phyloP scores from a whole-genome alignment of 1,139 yeast species.

The Kodamaea suecica region DNA sequence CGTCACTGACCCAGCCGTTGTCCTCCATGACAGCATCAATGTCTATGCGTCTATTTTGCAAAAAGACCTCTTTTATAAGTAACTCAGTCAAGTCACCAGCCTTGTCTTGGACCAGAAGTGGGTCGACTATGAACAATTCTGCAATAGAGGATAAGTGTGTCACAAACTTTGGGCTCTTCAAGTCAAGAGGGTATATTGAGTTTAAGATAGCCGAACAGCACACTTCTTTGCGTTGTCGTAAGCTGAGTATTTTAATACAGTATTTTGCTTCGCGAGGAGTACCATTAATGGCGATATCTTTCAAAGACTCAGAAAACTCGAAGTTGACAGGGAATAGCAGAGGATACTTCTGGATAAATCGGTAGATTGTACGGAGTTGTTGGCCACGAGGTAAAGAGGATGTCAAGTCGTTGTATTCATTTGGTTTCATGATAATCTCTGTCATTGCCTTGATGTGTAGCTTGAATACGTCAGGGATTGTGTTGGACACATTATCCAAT shows the following conservation, averaged over 20 bases:
- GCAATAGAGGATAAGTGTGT: conserved; percentile 61
- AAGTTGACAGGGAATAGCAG: conserved; percentile 35
- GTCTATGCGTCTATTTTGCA: conserved; percentile 39
- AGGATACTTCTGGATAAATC: conserved; percentile 51
- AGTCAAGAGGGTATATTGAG: conserved; percentile 51
- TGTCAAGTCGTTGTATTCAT: conserved; percentile 2
- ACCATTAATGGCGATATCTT: conserved; percentile 49
- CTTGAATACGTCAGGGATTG: conserved; percentile 64
- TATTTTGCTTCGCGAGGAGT: conserved; percentile 63
- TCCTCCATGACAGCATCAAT: conserved; percentile 22
- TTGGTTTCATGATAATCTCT: conserved; percentile 30
- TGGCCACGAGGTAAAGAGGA: conserved; percentile 3
- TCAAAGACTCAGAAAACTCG: conserved; percentile 39
- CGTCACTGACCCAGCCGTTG: conserved; percentile 50
- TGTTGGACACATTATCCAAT: conserved; percentile 57
- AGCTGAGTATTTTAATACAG: conserved; percentile 57
- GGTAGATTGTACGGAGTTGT: conserved; percentile 55
- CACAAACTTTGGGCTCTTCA: conserved; percentile 36
- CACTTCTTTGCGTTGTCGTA: conserved; percentile 41
- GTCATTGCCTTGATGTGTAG: conserved; percentile 55
- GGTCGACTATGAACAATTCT: conserved; percentile 55
- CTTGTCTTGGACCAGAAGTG: conserved; percentile 49
- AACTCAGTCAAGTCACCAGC: conserved; percentile 58
- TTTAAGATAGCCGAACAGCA: conserved; percentile 37
- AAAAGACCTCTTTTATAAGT: conserved; percentile 59